Evolutionary conservation across 805 yeast genomes (phyloP).

Genomic region (Zygotorulaspora florentina): DNA sequence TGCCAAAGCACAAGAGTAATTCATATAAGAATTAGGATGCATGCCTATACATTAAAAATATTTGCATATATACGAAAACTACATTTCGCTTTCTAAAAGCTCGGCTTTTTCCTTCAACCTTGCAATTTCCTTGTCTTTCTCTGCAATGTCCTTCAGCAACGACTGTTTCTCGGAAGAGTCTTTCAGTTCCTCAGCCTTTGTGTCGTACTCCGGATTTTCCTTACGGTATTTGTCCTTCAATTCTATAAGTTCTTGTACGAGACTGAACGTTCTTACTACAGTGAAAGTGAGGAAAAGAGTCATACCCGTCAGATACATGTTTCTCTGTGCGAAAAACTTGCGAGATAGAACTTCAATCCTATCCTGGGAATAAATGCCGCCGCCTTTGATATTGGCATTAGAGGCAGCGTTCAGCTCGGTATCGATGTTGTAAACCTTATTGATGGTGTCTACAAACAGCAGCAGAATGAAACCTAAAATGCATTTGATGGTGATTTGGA

Average conservation of each 20-base stretch:
- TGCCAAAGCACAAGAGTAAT: slow-evolving; percentile 94
- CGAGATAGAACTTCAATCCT: slow-evolving; percentile 85
- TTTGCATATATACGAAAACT: slow-evolving; percentile 2
- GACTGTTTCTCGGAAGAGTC: slow-evolving; percentile 31
- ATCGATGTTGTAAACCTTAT: slow-evolving; percentile 68
- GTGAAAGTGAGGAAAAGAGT: slow-evolving; percentile 85
- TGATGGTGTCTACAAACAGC: slow-evolving; percentile 82
- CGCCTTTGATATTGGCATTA: slow-evolving; percentile 23
- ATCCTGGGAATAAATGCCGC: slow-evolving; percentile 43
- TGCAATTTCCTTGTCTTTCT: slow-evolving; percentile 61
- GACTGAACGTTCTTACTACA: slow-evolving; percentile 74
- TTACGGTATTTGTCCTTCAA: slow-evolving; percentile 55
- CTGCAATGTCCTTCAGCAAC: slow-evolving; percentile 47
- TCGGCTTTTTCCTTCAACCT: slow-evolving; percentile 70
- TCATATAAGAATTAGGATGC: slow-evolving; percentile 41
- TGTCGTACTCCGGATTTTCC: slow-evolving; percentile 14
- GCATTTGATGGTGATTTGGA: slow-evolving; percentile 76
- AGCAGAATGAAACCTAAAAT: slow-evolving; percentile 77
- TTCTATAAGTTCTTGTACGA: slow-evolving; percentile 66
- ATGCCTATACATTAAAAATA: neutral
- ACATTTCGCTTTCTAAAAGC: slow-evolving; percentile 57
- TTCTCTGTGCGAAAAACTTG: slow-evolving; percentile 92
- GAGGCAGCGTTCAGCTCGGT: slow-evolving; percentile 47
- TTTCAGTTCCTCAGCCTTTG: slow-evolving; percentile 9
- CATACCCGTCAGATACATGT: slow-evolving; percentile 92